Percentiles rank a stretch among this genome's conserved stretches.
phyloP scores from a whole-genome alignment of 2,329 filamentous ascomycete genomes.

The Ampelomyces quisqualis region DNA sequence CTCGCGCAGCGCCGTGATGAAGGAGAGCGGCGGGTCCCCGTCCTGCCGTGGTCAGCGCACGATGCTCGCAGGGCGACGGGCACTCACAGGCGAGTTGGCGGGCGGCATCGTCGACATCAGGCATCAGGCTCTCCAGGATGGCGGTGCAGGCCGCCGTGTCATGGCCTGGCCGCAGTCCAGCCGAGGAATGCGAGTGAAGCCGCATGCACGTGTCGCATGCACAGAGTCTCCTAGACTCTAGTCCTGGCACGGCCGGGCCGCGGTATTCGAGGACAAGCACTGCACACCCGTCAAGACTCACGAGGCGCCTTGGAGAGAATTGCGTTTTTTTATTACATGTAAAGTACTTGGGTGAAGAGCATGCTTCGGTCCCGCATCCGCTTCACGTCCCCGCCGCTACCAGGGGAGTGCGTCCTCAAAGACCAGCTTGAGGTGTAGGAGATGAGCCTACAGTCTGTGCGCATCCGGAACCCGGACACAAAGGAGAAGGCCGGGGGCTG shows the following conservation, averaged over 20 bases:
- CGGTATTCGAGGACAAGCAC: too few species aligned
- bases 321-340: constrained; percentile 44
- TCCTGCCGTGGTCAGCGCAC: background rate
- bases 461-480: constrained; percentile 15
- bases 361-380: constrained; percentile 53
- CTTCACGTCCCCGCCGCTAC: constrained; percentile 47
- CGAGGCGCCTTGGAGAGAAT: too few species aligned
- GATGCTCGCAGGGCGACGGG: background rate
- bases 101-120: constrained; percentile 41
- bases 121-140: too few species aligned
- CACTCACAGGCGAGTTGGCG: constrained; percentile 21
- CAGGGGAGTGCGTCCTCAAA: constrained; percentile 40
- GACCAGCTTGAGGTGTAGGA: constrained; percentile 55
- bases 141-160: too few species aligned
- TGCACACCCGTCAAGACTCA: too few species aligned
- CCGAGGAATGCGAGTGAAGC: too few species aligned
- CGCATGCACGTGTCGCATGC: too few species aligned
- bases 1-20: constrained; percentile 51
- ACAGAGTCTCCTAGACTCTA: too few species aligned
- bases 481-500: constrained; percentile 37
- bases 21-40: constrained; percentile 3
- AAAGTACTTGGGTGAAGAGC: constrained; percentile 44
- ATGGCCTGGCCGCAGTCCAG: too few species aligned
- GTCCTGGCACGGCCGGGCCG: too few species aligned
- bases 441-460: constrained; percentile 54